phyloP scores from a whole-genome alignment of 2,329 filamentous ascomycete genomes.

The Exophiala spinifera region DNA sequence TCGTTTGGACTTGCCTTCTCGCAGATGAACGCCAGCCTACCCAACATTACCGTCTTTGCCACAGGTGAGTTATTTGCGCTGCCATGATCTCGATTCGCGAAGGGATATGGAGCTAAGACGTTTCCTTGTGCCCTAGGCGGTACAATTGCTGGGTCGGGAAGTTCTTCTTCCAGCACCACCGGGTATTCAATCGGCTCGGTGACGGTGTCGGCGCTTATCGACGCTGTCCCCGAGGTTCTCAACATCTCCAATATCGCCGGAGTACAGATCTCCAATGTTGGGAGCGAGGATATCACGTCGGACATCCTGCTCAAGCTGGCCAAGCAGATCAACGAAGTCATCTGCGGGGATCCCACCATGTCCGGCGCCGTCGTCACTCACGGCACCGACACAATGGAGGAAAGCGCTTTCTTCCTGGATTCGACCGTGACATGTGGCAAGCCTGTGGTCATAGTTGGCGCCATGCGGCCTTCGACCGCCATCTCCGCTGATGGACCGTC shows the following conservation, averaged over 20 bases:
- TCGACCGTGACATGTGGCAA: slow-evolving; percentile 56
- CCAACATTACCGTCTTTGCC: slow-evolving; percentile 6
- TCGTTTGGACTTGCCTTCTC: background rate
- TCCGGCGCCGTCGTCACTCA: slow-evolving; percentile 59
- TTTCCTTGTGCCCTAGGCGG: too few species aligned
- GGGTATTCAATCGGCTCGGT: slow-evolving; percentile 1
- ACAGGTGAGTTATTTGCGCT: background rate
- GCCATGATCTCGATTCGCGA: too few species aligned
- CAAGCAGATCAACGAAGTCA: slow-evolving; percentile 10
- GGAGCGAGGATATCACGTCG: slow-evolving; percentile 30
- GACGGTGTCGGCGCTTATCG: slow-evolving; percentile 13
- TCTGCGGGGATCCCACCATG: slow-evolving; percentile 34
- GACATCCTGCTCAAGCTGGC: slow-evolving; percentile 25
- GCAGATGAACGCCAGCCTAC: slow-evolving; percentile 2
- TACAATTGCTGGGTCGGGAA: too few species aligned
- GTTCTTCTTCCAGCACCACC: background rate
- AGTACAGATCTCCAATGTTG: slow-evolving; percentile 32
- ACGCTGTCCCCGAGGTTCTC: slow-evolving; percentile 31
- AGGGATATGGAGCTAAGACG: too few species aligned
- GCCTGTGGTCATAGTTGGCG: slow-evolving; percentile 59
- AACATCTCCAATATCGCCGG: slow-evolving; percentile 32
- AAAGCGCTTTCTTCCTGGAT: slow-evolving; percentile 62
- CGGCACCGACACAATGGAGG: slow-evolving; percentile 64
- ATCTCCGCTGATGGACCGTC: slow-evolving; percentile 62
- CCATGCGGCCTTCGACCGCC: slow-evolving; percentile 62